Base-by-base conservation (phyloP, 371 early-diverging fungal genomes). In the Thermomucor indicae-seudaticae region DNA sequence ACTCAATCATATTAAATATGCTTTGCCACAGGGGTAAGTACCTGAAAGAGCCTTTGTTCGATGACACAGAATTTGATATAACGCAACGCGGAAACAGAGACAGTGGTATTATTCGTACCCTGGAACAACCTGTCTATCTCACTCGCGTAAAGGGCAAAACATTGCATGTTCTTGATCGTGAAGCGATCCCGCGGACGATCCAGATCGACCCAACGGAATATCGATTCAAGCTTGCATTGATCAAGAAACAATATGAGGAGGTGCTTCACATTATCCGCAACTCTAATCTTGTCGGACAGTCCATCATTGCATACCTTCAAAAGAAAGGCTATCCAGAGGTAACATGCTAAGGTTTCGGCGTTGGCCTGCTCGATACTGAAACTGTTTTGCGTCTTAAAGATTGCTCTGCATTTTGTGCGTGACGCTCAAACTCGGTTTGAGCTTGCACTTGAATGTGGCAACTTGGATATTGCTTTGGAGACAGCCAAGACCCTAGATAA, bases 1-100 rank as follows among this genome's bases (percentile, higher is more conserved):
- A 6, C 82, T 95, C 52, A 97, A 97, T 75, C 99, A 99, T 65
- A 84, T 99, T 65, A 99, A 98, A 75, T 99, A 95, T 72, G 89
- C 90, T n/a, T 83, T 98, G 28, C 86, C 91, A 2, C 86, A 95
- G 50, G 95, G 96, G 81, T 88, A 75, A 57, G 75, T 14, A 7
- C 7, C 14, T 32, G 10, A 32, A 10, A 14, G 14, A 10, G 32
- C 7, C 10, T 10, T 32, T 14, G 14, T 7, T 14, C 32, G 32
- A 14, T 32, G 10, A 32, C 10, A 7, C 7, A 10, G 32, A 7
- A 32, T 32, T 32, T 32, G 7, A 32, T 10, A 14, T 32, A 32
- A 43, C 23, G n/a, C 20, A 1, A 35, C n/a, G 11, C 19, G n/a
- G n/a, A 24, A 40, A 47, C 27, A 85, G 89, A 32, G 99, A 98